These are phyloP conservation scores for Gracilaria vermiculophylla DNA, from an alignment of 23 red algal genomes.

Conservation along the genomic window DNA sequence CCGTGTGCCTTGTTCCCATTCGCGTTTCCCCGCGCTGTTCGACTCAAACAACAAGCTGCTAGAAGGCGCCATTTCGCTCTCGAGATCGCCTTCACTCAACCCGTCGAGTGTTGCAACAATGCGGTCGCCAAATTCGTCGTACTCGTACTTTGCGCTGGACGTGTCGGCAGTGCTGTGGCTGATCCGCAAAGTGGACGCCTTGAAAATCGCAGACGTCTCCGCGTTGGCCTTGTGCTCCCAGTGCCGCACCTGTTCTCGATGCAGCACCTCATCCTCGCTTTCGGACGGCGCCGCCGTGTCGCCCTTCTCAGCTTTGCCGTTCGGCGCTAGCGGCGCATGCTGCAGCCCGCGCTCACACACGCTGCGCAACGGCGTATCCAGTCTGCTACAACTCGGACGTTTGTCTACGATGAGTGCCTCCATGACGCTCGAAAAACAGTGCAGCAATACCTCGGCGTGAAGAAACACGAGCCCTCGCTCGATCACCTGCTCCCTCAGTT, in stretches of 20 bases:
- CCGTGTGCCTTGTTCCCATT: neutral
- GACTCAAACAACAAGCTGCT: neutral
- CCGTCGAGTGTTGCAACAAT: slow-evolving; percentile 7
- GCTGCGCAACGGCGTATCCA: no score
- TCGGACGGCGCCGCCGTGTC: neutral
- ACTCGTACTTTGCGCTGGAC: slow-evolving; percentile 17
- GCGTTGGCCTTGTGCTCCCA: neutral
- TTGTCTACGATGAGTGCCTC: neutral
- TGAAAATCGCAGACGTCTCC: slow-evolving; percentile 40
- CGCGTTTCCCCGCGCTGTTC: neutral
- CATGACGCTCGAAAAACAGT: slow-evolving; percentile 41
- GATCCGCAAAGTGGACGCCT: slow-evolving; percentile 27
- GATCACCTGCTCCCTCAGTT: slow-evolving; percentile 45
- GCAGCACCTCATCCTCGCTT: neutral
- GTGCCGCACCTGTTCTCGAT: neutral
- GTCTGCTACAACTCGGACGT: neutral
- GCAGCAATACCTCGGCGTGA: slow-evolving; percentile 36
- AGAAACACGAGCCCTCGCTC: slow-evolving; percentile 45
- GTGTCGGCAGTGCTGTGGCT: slow-evolving; percentile 9
- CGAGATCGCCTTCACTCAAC: slow-evolving; percentile 14
- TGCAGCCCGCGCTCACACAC: no score
- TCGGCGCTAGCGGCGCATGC: neutral
- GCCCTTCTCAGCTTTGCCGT: neutral
- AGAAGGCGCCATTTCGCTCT: slow-evolving; percentile 14
- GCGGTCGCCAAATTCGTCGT: slow-evolving; percentile 64